Evolutionary conservation across 129 eudicot species (phyloP).

Genomic region (carrot (Daucus carota)): DH1_v3.0 NC_030384.2:36686001-36686500

Average conservation of each 20-base stretch:
- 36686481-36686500: too few species aligned
- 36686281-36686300: too few species aligned
- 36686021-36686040: constrained; percentile 67
- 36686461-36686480: too few species aligned
- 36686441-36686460: too few species aligned
- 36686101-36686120: constrained; percentile 36
- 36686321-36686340: too few species aligned
- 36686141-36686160: neutral
- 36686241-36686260: neutral
- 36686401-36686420: too few species aligned
- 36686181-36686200: neutral
- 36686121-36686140: constrained; percentile 32
- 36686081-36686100: constrained; percentile 35
- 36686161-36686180: neutral
- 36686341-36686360: too few species aligned
- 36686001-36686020: constrained; percentile 80
- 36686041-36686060: constrained; percentile 56
- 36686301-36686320: too few species aligned
- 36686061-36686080: constrained; percentile 41
- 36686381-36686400: too few species aligned
- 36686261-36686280: neutral
- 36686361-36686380: too few species aligned
- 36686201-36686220: neutral
- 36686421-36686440: too few species aligned
- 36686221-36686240: neutral